Evolutionary conservation across 2,329 filamentous ascomycete genomes (phyloP), one percentile per base, ranked within the genome.

Genomic region (Colletotrichum eleusines): DNA sequence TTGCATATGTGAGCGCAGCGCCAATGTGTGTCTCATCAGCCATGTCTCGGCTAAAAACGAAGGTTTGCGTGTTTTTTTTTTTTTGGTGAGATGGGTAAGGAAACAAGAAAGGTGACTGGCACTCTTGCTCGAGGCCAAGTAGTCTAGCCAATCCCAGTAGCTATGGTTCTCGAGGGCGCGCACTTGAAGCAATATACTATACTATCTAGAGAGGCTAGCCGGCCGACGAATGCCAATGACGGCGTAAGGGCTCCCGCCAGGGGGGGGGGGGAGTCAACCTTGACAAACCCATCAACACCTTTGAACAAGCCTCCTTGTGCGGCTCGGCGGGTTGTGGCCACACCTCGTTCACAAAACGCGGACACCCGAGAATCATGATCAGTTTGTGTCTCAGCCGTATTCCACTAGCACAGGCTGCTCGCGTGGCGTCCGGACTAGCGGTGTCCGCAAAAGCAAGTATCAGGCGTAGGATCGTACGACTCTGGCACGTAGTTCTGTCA

Each of bases 311-410:
- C 18, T n/a, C 38, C 16, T 20, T 20, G 16, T 31, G 18, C 8
- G 23, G 54, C n/a, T 40, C 20, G 6, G 20, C 4, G 3, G 5
- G 31, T n/a, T n/a, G n/a, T 28, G 35, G 35, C 2, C 3, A 40
- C 54, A 11, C 11, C 33, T 16, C 14, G 54, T 26, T 1, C 18
- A n/a, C 50, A 28, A 9, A 40, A 16, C 16, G 12, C 35, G 12
- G n/a, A 18, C 26, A 23, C 31, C 28, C 11, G 20, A 12, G 42
- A 46, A 6, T n/a, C 5, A 1, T 20, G 23, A 11, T 53, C 35
- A 40, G 7, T 44, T 9, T 18, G 18, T 63, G 60, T 63, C 60
- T 63, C 48, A 54, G 48, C 35, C 60, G 20, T 9, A 26, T n/a
- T 9, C 14, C 12, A 26, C 23, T 53, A 50, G 60, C 11, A 40